Evolutionary conservation across 192 early-diverging fungal genomes (phyloP).

Genomic region (Haplosporangium gracile): DNA sequence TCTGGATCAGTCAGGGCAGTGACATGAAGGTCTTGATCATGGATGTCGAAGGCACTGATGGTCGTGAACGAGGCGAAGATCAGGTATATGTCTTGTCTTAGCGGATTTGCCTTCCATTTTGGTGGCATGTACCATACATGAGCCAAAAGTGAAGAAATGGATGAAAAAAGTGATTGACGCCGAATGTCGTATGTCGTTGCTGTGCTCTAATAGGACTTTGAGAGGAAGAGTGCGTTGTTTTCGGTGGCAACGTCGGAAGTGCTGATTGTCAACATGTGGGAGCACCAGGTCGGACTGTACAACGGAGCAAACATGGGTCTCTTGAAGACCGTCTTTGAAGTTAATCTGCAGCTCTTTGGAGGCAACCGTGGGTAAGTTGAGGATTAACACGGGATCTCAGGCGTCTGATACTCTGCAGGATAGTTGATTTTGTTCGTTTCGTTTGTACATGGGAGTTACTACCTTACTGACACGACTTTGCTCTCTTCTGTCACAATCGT

Average conservation of each 20-base stretch:
- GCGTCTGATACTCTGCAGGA: too few species aligned
- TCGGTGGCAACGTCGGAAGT: slow-evolving; percentile 96
- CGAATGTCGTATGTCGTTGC: not conserved
- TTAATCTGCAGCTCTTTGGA: slow-evolving; percentile 97
- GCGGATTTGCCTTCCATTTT: not conserved
- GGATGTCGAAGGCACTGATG: slow-evolving; percentile 99
- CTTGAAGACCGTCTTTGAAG: slow-evolving; percentile 98
- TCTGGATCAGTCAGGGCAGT: slow-evolving; percentile 91
- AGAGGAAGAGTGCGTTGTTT: slow-evolving; percentile 98
- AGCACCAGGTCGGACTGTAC: slow-evolving; percentile 98
- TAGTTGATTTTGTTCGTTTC: not conserved
- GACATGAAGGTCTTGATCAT: slow-evolving; percentile 88
- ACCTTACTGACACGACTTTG: not conserved
- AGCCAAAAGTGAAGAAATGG: not conserved
- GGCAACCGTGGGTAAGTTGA: slow-evolving; percentile 71
- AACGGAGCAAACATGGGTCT: slow-evolving; percentile 99
- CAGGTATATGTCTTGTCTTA: slow-evolving; percentile 58
- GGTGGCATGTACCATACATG: not conserved
- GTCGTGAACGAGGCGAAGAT: slow-evolving; percentile 97
- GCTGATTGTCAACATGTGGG: slow-evolving; percentile 98
- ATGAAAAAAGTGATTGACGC: not conserved
- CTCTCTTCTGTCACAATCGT: not conserved
- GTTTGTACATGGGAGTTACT: not conserved
- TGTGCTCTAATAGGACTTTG: slow-evolving; percentile 82
- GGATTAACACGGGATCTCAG: not conserved